phyloP scores from a whole-genome alignment of 2,329 filamentous ascomycete genomes.

The Scedosporium dehoogii region DNA sequence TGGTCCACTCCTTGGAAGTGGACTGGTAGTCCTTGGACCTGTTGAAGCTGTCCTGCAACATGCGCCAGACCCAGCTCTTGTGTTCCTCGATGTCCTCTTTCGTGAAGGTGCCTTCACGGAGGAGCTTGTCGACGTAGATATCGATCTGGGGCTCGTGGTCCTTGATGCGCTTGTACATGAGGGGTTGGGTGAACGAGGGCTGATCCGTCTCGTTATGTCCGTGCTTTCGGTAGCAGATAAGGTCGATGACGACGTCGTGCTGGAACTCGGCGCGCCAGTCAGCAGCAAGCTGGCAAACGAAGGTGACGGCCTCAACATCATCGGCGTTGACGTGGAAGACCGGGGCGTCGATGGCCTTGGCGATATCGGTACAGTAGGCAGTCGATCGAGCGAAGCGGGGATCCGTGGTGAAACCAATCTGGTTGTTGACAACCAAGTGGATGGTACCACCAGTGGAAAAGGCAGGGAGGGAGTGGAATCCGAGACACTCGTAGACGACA shows the following conservation, averaged over 20 bases:
- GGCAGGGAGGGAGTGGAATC: slow-evolving; percentile 88
- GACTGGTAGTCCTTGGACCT: slow-evolving; percentile 97
- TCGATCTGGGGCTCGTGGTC: slow-evolving; percentile 77
- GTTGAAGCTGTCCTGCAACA: slow-evolving; percentile 95
- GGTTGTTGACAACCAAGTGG: slow-evolving; percentile 97
- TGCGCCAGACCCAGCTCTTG: slow-evolving; percentile 99
- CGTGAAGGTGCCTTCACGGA: slow-evolving; percentile 88
- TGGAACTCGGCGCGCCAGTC: slow-evolving; percentile 99
- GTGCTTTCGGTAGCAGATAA: slow-evolving; percentile 98
- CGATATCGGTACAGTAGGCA: slow-evolving; percentile 97
- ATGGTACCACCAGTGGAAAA: slow-evolving; percentile 97
- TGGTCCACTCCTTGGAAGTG: slow-evolving; percentile 95
- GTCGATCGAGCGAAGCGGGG: slow-evolving; percentile 95
- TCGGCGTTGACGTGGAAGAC: slow-evolving; percentile 99
- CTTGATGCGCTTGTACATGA: slow-evolving; percentile 98
- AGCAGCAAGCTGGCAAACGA: slow-evolving; percentile 90
- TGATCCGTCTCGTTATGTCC: slow-evolving; percentile 99
- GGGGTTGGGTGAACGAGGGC: slow-evolving; percentile 96
- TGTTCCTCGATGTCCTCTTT: slow-evolving; percentile 98
- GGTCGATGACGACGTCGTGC: slow-evolving; percentile 93
- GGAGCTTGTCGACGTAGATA: slow-evolving; percentile 83
- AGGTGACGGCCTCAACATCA: slow-evolving; percentile 97
- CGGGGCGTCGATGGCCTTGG: slow-evolving; percentile 95
- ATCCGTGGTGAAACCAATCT: slow-evolving; percentile 99
- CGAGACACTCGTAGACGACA: slow-evolving; percentile 96